phyloP scores from a whole-genome alignment of 331 rosid genomes.

The Acacia concinna region DNA sequence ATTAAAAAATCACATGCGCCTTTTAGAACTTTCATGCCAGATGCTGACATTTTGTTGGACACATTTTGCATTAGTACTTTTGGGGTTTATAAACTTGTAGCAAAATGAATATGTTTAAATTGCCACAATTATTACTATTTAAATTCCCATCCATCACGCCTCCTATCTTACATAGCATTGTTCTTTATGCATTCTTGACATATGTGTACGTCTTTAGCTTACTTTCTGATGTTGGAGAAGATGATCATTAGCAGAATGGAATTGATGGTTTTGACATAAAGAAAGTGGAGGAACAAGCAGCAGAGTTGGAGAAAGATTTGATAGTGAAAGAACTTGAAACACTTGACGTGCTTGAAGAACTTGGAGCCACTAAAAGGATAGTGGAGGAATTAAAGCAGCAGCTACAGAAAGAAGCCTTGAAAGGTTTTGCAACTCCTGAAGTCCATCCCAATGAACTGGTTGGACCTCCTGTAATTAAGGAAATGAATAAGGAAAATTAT shows the following conservation, averaged over 20 bases:
- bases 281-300: slow-evolving; percentile 92
- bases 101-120: not conserved
- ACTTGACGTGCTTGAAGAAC: slow-evolving; percentile 91
- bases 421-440: slow-evolving; percentile 46
- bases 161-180: not conserved
- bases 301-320: slow-evolving; percentile 92
- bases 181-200: not conserved
- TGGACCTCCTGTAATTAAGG: slow-evolving; percentile 48
- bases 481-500: slow-evolving; percentile 44
- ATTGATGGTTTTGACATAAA: slow-evolving; percentile 73
- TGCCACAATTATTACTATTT: not conserved
- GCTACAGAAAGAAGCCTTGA: slow-evolving; percentile 71
- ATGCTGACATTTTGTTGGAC: not conserved
- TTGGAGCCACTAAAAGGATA: slow-evolving; percentile 78
- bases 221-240: slow-evolving; percentile 34
- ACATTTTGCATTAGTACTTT: not conserved
- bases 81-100: not conserved
- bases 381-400: slow-evolving; percentile 83
- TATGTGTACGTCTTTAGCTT: slow-evolving; percentile 10
- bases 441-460: slow-evolving; percentile 35
- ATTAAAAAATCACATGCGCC: not conserved
- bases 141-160: not conserved
- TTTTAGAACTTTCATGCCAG: not conserved
- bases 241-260: slow-evolving; percentile 52
- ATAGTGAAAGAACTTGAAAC: slow-evolving; percentile 95